These are phyloP conservation scores for Cicer chorassanicum DNA, from an alignment of 306 rosid genomes.

Conservation along the genomic window DNA sequence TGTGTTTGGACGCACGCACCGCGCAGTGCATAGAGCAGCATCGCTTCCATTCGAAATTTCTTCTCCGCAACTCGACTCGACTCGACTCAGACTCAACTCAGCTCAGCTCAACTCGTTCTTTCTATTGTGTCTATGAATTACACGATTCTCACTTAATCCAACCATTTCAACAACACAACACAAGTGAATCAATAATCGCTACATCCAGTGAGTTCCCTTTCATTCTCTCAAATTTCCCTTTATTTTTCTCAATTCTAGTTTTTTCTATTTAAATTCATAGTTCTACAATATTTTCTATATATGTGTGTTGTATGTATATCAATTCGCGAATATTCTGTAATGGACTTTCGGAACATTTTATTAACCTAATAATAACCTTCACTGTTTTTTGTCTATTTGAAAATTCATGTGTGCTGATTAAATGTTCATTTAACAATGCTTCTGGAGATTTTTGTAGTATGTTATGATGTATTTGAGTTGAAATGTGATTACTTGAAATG, in stretches of 20 bases:
- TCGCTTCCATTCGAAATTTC: background rate
- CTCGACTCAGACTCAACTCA: too few species aligned
- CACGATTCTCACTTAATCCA: background rate
- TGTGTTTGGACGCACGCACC: too few species aligned
- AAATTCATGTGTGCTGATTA: background rate
- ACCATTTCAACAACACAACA: too few species aligned
- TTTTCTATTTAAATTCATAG: background rate
- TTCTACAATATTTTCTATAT: background rate
- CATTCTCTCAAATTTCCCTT: background rate
- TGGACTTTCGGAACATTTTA: background rate
- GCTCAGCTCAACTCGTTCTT: background rate
- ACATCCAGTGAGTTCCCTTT: background rate
- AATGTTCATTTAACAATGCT: conserved; percentile 13
- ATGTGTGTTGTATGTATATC: background rate
- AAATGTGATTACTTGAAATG: conserved; percentile 16
- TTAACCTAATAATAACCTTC: background rate
- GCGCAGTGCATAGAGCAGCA: background rate
- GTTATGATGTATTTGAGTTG: conserved; percentile 5
- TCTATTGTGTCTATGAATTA: too few species aligned
- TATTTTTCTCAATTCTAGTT: too few species aligned
- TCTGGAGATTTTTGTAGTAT: conserved; percentile 1
- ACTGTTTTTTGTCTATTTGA: background rate
- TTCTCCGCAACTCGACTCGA: background rate
- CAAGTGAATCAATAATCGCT: too few species aligned
- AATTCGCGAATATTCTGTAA: background rate